A percentile compares a stretch with the other conserved stretches of the same genome.
Evolutionary conservation across 805 yeast genomes (phyloP).

Genomic region (Candida broadrunensis): DNA sequence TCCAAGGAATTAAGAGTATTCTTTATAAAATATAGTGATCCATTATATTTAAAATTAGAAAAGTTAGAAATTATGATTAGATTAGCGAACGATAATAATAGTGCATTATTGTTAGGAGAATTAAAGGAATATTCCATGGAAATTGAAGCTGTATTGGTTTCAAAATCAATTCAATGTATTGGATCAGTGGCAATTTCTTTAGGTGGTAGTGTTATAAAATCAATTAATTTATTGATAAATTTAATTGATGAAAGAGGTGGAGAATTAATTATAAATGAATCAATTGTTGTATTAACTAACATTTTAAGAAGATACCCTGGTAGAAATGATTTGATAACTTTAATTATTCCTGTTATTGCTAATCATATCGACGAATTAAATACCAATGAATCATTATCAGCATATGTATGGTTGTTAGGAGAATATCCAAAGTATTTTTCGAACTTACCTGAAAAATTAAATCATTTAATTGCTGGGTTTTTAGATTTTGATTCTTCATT

Average conservation of each 20-base stretch:
- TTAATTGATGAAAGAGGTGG: constrained; percentile 63
- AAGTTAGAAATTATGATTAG: constrained; percentile 74
- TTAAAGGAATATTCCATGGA: constrained; percentile 81
- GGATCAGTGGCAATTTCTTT: constrained; percentile 71
- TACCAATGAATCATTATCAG: constrained; percentile 50
- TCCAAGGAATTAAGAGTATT: constrained; percentile 82
- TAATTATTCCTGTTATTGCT: constrained; percentile 54
- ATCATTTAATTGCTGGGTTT: constrained; percentile 48
- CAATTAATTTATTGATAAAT: constrained; percentile 59
- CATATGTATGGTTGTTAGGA: constrained; percentile 70
- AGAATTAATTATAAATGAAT: constrained; percentile 58
- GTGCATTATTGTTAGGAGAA: constrained; percentile 60
- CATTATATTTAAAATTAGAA: constrained; percentile 73
- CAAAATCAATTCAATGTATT: constrained; percentile 61
- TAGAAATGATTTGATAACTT: constrained; percentile 44
- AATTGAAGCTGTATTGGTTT: constrained; percentile 75
- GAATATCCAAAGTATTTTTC: constrained; percentile 65
- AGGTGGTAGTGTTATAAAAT: constrained; percentile 48
- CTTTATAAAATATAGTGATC: constrained; percentile 84
- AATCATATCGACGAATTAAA: constrained; percentile 46
- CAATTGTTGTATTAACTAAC: constrained; percentile 60
- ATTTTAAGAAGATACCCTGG: constrained; percentile 65
- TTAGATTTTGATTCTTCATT: constrained; percentile 57
- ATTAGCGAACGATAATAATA: constrained; percentile 59
- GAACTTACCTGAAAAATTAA: constrained; percentile 45